These are phyloP conservation scores for Lactifluus volemus DNA, from an alignment of 768 basidiomycete species.

Conservation along the genomic window DNA sequence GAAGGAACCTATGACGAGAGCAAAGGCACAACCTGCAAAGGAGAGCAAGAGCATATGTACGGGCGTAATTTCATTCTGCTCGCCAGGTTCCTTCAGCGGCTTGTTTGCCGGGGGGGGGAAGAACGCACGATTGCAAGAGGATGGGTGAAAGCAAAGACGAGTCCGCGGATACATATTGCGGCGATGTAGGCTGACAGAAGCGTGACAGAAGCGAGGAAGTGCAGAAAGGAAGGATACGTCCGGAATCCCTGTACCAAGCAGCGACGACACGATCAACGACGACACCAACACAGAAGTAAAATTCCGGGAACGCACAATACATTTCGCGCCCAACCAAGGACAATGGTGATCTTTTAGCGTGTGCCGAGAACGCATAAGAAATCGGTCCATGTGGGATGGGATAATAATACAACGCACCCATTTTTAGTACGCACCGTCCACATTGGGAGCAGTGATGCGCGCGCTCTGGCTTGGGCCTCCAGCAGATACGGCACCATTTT, in stretches of 20 bases:
- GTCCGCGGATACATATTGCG: slow-evolving; percentile 40
- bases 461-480: slow-evolving; percentile 72
- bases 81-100: too few species aligned
- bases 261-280: too few species aligned
- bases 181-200: slow-evolving; percentile 56
- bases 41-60: slow-evolving; percentile 62
- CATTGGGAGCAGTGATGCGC: slow-evolving; percentile 73
- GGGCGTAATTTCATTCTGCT: slow-evolving; percentile 54
- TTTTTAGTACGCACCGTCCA: slow-evolving; percentile 72
- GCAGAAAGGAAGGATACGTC: slow-evolving; percentile 77
- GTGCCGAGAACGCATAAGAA: too few species aligned
- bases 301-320: slow-evolving; percentile 46
- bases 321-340: slow-evolving; percentile 71
- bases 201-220: slow-evolving; percentile 60
- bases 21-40: slow-evolving; percentile 49
- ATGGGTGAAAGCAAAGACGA: slow-evolving; percentile 60
- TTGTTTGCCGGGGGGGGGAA: not conserved
- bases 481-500: slow-evolving; percentile 74
- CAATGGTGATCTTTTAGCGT: slow-evolving; percentile 67
- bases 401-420: slow-evolving; percentile 45
- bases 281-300: not conserved
- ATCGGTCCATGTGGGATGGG: not conserved
- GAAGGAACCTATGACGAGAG: slow-evolving; percentile 68
- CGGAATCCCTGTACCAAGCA: slow-evolving; percentile 52
- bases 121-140: slow-evolving; percentile 47